Conservation (phyloP, 192 early-diverging fungal genomes). For the Gorgonomyces haynaldii region DNA sequence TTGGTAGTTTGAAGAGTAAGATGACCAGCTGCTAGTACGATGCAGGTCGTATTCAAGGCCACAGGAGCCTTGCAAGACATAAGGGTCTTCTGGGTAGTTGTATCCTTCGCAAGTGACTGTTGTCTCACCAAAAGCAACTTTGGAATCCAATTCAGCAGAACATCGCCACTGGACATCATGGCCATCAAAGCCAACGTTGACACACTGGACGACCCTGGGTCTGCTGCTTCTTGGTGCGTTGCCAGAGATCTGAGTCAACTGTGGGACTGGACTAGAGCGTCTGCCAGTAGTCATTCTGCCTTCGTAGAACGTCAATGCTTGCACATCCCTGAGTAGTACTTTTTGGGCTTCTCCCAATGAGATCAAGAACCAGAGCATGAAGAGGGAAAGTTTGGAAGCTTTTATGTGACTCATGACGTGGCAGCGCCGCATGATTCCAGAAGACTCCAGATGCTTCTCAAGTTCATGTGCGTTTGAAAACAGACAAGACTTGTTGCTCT, state of each 20-base stretch:
- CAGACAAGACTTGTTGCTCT: too few relatives aligned
- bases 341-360: too few relatives aligned
- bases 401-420: too few relatives aligned
- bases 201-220: conserved; percentile 27
- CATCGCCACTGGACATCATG: conserved; percentile 31
- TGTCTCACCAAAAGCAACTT: conserved; percentile 25
- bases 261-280: conserved; percentile 23
- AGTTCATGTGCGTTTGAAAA: too few relatives aligned
- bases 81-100: conserved; percentile 23
- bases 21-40: too few relatives aligned
- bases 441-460: too few relatives aligned
- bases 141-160: conserved; percentile 27
- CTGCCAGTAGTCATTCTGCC: conserved; percentile 24
- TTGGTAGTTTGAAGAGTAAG: too few relatives aligned
- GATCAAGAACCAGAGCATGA: too few relatives aligned
- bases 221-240: conserved; percentile 15
- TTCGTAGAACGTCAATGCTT: conserved; percentile 22
- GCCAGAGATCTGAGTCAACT: conserved; percentile 31
- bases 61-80: conserved; percentile 31
- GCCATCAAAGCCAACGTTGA: conserved; percentile 19
- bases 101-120: conserved; percentile 38
- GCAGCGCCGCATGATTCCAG: too few relatives aligned
- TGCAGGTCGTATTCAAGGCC: conserved; percentile 34
- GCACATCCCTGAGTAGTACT: conserved; percentile 18
- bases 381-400: too few relatives aligned